Conservation (phyloP, 2,329 filamentous ascomycete genomes). For the Aspergillus caelatus region DNA sequence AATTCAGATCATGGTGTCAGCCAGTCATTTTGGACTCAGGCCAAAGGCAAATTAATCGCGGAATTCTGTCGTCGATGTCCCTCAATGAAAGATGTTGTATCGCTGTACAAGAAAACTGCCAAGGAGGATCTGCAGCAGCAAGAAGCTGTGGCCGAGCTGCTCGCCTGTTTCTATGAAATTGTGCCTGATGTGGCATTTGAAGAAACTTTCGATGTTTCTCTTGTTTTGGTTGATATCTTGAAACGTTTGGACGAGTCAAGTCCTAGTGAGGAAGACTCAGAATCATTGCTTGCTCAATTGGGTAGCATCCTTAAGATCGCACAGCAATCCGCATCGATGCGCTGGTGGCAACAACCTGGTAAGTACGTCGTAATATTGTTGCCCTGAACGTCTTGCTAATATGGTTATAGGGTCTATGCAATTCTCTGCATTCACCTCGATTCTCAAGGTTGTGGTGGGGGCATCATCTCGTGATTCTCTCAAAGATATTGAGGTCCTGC, state of each 20-base stretch:
- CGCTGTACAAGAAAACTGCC: conserved; percentile 69
- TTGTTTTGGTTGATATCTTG: conserved; percentile 71
- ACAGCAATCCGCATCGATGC: conserved; percentile 77
- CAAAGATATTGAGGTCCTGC: conserved; percentile 36
- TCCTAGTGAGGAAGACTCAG: conserved; percentile 52
- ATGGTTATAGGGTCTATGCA: conserved; percentile 38
- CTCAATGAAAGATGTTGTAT: conserved; percentile 77
- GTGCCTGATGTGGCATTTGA: conserved; percentile 77
- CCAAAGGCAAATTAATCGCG: conserved; percentile 66
- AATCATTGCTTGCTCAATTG: conserved; percentile 71
- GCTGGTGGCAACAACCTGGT: conserved; percentile 80
- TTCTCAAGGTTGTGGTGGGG: conserved; percentile 41
- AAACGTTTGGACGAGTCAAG: conserved; percentile 57
- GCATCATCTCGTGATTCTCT: conserved; percentile 34
- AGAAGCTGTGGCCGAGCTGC: conserved; percentile 74
- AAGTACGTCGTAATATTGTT: conserved; percentile 20
- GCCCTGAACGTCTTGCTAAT: conserved; percentile 7
- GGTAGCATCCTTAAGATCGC: conserved; percentile 82
- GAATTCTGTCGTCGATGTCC: conserved; percentile 80
- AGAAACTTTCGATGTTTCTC: conserved; percentile 85
- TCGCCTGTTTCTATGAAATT: conserved; percentile 83
- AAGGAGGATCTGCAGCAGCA: conserved; percentile 73
- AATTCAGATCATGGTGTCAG: conserved; percentile 48
- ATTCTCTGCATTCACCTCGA: conserved; percentile 44
- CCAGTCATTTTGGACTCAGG: conserved; percentile 68